Evolutionary conservation across 768 basidiomycete species (phyloP).

Genomic region (Glaciozyma antarctica): DNA sequence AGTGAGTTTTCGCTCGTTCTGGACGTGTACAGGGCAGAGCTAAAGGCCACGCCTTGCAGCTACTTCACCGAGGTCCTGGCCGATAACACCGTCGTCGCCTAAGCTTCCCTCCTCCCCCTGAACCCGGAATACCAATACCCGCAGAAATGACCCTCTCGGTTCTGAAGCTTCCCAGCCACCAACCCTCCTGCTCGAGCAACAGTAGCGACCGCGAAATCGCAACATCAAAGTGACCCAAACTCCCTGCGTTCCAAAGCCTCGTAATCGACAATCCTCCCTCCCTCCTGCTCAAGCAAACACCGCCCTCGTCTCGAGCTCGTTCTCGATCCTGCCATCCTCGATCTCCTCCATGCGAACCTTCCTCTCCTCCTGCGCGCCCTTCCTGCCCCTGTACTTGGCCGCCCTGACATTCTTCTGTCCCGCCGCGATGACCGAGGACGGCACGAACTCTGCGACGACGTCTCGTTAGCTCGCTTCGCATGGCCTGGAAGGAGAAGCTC

Average conservation of each 20-base stretch:
- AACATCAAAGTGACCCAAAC: too few relatives aligned
- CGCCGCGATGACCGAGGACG: conserved; percentile 71
- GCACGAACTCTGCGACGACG: conserved; percentile 67
- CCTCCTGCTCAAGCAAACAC: conserved; percentile 65
- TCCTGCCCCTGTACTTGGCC: conserved; percentile 68
- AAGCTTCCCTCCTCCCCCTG: too few relatives aligned
- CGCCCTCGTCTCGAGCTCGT: conserved; percentile 61
- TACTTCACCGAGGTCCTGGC: too few relatives aligned
- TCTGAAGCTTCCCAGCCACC: too few relatives aligned
- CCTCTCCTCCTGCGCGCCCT: conserved; percentile 63
- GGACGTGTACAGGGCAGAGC: too few relatives aligned
- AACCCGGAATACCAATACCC: too few relatives aligned
- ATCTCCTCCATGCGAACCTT: conserved; percentile 56
- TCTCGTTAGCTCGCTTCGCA: not conserved
- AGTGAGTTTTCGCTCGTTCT: not conserved
- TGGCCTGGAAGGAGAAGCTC: conserved; percentile 29
- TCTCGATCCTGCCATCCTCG: conserved; percentile 59
- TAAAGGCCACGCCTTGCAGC: too few relatives aligned
- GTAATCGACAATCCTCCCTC: not conserved
- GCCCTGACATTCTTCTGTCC: conserved; percentile 62
- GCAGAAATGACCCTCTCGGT: too few relatives aligned
- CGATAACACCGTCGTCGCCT: too few relatives aligned
- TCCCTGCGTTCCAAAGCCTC: too few relatives aligned
- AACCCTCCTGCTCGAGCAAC: too few relatives aligned
- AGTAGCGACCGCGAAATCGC: too few relatives aligned